These are phyloP conservation scores for Apiospora rasikravindrae DNA, from an alignment of 2,329 filamentous ascomycete genomes.

Conservation along the genomic window DNA sequence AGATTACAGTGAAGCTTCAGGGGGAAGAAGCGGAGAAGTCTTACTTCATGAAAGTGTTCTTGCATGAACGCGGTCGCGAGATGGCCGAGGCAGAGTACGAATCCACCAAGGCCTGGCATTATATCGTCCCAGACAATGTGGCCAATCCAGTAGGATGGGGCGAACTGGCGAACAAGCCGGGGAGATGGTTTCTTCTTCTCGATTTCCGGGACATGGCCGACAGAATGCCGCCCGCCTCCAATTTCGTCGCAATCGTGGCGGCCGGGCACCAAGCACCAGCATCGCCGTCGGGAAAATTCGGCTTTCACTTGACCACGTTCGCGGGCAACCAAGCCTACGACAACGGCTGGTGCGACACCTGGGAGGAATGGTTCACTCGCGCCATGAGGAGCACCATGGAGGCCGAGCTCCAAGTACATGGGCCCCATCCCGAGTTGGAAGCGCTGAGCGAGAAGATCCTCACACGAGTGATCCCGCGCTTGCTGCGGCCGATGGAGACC, in stretches of 20 bases:
- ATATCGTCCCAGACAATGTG: neutral
- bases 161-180: neutral
- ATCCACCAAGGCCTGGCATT: neutral
- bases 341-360: neutral
- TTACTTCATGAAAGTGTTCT: neutral
- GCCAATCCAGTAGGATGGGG: neutral
- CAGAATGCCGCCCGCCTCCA: neutral
- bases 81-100: neutral
- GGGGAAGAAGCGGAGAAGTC: neutral
- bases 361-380: neutral
- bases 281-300: neutral
- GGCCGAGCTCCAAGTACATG: neutral
- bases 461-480: neutral
- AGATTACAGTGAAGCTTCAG: neutral
- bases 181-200: neutral
- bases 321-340: neutral
- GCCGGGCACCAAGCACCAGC: neutral
- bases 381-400: neutral
- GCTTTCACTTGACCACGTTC: neutral
- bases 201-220: neutral
- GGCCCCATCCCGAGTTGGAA: neutral
- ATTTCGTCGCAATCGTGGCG: neutral
- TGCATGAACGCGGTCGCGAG: neutral
- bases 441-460: neutral
- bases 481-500: neutral